Evolutionary conservation across 768 basidiomycete species (phyloP), one percentile per base, ranked within the genome.

Genomic region (Royoungia palumana): DNA sequence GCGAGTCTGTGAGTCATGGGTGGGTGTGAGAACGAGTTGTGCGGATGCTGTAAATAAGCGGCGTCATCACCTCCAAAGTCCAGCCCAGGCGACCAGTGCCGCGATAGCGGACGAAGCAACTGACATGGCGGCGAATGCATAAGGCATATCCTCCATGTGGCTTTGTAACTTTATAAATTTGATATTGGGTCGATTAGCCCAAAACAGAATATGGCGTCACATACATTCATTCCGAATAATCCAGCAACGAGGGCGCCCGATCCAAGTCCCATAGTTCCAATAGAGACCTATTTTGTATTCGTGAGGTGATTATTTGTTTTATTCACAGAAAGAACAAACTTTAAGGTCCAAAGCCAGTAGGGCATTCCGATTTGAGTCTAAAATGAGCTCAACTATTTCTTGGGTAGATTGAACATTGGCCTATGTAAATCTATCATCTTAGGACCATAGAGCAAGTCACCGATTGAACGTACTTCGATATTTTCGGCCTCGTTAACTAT

Each of bases 321-420:
- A 12, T 22, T 5, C n/a, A 30, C 4, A 27, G 12, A 47, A 51
- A 35, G 11, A 16, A 32, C 69, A 16, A 55, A 86, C 90, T 75
- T 94, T 87, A 35, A 98, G 75, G 69, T 97, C 94, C 28, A 98
- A 79, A 39, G 91, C 90, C 19, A 98, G 76, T 14, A 98, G 75
- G 5, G 88, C 81, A 60, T 98, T 98, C 41, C 95, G 86, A 71
- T 96, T 96, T 41, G 94, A 89, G 67, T 98, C 95, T 35, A 98
- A 76, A 61, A 97, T 93, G 50, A 98, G 78, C 68, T 98, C 95
- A 2, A 95, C 91, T 45, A 98, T 97, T 70, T 98, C 95, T 73
- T 97, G 95, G 0, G 95, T 98, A 12, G 94, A 93, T 70, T 94
- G 89, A 34, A 98, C 90, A 64, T 98, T 97, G 46, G 78, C 81